Conservation (phyloP, 345 rosid genomes). For the Populus deltoides region DNA sequence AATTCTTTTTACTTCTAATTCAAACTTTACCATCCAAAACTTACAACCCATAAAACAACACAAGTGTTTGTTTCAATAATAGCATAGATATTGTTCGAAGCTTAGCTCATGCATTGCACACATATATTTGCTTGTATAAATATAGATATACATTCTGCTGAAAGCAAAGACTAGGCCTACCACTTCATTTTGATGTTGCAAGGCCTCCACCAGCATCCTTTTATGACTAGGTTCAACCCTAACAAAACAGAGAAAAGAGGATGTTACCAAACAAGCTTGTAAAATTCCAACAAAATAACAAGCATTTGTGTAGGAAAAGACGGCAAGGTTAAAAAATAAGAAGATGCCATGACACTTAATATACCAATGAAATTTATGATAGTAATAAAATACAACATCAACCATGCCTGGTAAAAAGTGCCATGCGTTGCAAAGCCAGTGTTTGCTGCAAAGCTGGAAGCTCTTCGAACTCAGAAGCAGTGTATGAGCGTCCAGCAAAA, state of each 20-base stretch:
- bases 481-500: slow-evolving; percentile 77
- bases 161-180: slow-evolving; percentile 36
- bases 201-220: slow-evolving; percentile 97
- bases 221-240: slow-evolving; percentile 99
- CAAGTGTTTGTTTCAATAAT: background rate
- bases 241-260: slow-evolving; percentile 14
- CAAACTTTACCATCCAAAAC: background rate
- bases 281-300: slow-evolving; percentile 10
- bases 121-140: background rate
- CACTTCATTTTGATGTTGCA: slow-evolving; percentile 97
- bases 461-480: slow-evolving; percentile 93
- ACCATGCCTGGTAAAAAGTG: slow-evolving; percentile 80
- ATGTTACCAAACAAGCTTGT: background rate
- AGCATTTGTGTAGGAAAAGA: background rate
- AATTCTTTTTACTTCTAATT: background rate
- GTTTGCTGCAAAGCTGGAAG: slow-evolving; percentile 90
- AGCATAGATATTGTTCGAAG: no score
- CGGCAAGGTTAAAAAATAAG: background rate
- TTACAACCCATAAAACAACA: background rate
- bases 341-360: background rate
- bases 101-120: background rate
- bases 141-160: background rate
- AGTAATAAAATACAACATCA: background rate
- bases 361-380: background rate
- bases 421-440: slow-evolving; percentile 79